Evolutionary conservation across 2,329 filamentous ascomycete genomes (phyloP), one percentile per base, ranked within the genome.

Genomic region (Penicillium sp.): DNA sequence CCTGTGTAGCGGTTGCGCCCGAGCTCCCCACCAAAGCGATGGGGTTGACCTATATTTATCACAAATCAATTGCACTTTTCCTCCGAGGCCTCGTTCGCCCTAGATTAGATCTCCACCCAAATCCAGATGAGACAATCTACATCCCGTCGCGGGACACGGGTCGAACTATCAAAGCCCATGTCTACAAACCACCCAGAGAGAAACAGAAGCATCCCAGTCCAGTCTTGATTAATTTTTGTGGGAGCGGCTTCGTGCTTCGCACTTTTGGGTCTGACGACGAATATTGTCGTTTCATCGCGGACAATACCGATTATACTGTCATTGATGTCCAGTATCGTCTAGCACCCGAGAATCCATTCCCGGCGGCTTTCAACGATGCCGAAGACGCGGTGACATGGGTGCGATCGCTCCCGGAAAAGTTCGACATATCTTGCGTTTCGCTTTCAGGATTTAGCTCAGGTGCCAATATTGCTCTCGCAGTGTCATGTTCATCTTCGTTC

Each of bases 381-480:
- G 70, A 72, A 57, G 75, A 79, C 55, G 69, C 67, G 4, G 54
- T 79, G 14, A 62, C 54, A n/a, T 76, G 70, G 64, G 70, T 78
- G 0, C 68, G 69, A 3, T 57, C 64, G 2, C 74, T 72, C 16
- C 71, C 71, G 0, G 64, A 72, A 1, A 19, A 55, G 0, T 80
- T 74, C 65, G 71, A 80, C 43, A 3, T 22, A 2, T 54, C 60
- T 0, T 65, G 64, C 4, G 52, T 81, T 13, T 70, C 71, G 0
- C 58, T 80, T 1, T 74, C 71, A 1, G 79, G 79, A 8, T 81
- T 80, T 64, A 79, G 76, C 46, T 75, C 79, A 0, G 79, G 79
- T 2, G 79, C 55, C 0, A 79, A 75, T 46, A 69, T 81, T 26
- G 75, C 75, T 0, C 68, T 79, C 7, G 67, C 68, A 1, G 61